A percentile compares a stretch with the other conserved stretches of the same genome.
Conservation (phyloP, 371 early-diverging fungal species). For the Mucor saturninus region DNA sequence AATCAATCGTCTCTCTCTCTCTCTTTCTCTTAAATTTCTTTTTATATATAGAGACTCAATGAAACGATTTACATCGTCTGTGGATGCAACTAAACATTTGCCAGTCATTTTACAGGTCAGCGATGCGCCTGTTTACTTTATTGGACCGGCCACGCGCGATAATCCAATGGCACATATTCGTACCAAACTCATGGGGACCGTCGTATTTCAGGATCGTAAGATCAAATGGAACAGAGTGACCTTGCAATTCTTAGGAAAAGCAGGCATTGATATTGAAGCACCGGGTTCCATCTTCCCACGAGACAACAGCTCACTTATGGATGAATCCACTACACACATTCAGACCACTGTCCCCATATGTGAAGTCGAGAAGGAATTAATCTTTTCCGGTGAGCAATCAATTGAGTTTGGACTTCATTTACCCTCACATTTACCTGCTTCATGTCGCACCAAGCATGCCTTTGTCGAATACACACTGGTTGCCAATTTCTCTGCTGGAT, state of each 20-base stretch:
- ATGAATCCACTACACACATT: conserved; percentile 23
- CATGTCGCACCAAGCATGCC: conserved; percentile 36
- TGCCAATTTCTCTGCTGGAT: conserved; percentile 49
- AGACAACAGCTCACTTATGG: not conserved
- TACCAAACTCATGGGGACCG: conserved; percentile 44
- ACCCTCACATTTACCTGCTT: conserved; percentile 46
- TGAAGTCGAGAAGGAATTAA: conserved; percentile 53
- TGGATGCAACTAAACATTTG: conserved; percentile 19
- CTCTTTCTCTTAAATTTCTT: not conserved
- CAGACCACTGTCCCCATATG: conserved; percentile 42
- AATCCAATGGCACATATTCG: conserved; percentile 53
- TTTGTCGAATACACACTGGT: conserved; percentile 52
- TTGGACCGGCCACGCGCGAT: conserved; percentile 48
- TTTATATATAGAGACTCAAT: not conserved
- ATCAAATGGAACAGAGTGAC: conserved; percentile 55
- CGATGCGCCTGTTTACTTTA: conserved; percentile 45
- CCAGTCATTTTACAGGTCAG: conserved; percentile 22
- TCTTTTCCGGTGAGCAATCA: conserved; percentile 44
- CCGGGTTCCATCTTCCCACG: conserved; percentile 26
- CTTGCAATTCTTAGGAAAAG: conserved; percentile 44
- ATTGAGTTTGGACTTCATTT: conserved; percentile 55
- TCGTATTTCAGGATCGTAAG: conserved; percentile 46
- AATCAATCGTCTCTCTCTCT: not conserved
- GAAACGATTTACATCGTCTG: conserved; percentile 25
- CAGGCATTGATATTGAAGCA: conserved; percentile 41